Conservation (phyloP, 208 protist genomes). For the Leishmania tarentolae region DNA sequence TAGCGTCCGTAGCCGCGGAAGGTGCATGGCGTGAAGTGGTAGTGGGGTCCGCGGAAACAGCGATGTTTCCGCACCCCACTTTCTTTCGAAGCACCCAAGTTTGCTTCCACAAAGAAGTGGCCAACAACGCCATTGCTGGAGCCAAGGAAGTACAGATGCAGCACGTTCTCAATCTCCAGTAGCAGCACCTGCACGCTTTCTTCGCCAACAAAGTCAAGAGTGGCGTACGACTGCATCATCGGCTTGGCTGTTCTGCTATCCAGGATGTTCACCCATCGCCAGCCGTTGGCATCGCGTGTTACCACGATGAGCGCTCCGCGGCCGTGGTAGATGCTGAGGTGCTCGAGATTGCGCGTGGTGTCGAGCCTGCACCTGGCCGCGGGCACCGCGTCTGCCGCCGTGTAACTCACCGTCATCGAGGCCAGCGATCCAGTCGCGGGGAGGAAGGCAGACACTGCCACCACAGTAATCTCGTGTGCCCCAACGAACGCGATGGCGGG, state of each 20-base stretch:
- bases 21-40: slow-evolving; percentile 50
- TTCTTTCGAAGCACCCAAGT: slow-evolving; percentile 41
- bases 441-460: slow-evolving; percentile 44
- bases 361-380: slow-evolving; percentile 44
- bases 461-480: slow-evolving; percentile 40
- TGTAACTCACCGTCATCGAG: not conserved
- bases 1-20: slow-evolving; percentile 69
- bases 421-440: slow-evolving; percentile 9
- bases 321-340: slow-evolving; percentile 54
- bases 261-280: slow-evolving; percentile 84
- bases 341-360: slow-evolving; percentile 52
- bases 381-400: slow-evolving; percentile 12
- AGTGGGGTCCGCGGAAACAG: slow-evolving; percentile 39
- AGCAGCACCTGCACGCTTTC: slow-evolving; percentile 63
- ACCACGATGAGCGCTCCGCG: slow-evolving; percentile 65
- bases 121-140: slow-evolving; percentile 57
- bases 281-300: slow-evolving; percentile 75
- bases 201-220: slow-evolving; percentile 73
- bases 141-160: slow-evolving; percentile 83
- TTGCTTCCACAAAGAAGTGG: slow-evolving; percentile 64
- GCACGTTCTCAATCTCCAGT: slow-evolving; percentile 51
- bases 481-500: slow-evolving; percentile 53
- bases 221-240: slow-evolving; percentile 61
- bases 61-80: slow-evolving; percentile 42
- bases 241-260: slow-evolving; percentile 60